A percentile compares a stretch with the other conserved stretches of the same genome.
Evolutionary conservation across 2,329 filamentous ascomycete genomes (phyloP).

Genomic region (Erysiphe neolycopersici): DNA sequence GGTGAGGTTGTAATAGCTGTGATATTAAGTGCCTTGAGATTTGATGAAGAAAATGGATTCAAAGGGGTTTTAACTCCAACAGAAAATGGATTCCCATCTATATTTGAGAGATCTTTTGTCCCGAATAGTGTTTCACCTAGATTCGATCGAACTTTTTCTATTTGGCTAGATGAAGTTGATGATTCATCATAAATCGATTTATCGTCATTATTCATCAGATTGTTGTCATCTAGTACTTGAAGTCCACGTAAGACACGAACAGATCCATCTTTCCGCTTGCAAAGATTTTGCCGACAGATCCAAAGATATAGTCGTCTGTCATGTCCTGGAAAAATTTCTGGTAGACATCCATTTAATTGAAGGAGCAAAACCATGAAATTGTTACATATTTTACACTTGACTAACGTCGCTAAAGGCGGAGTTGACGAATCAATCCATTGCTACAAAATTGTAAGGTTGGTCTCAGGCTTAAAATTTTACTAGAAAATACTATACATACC

Average conservation of each 20-base stretch:
- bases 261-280: conserved; percentile 59
- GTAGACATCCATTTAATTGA: conserved; percentile 75
- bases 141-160: conserved; percentile 8
- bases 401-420: conserved; percentile 48
- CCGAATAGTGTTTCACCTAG: conserved; percentile 43
- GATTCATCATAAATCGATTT: conserved; percentile 5
- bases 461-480: neutral
- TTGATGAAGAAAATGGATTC: conserved; percentile 32
- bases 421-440: conserved; percentile 55
- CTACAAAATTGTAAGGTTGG: conserved; percentile 13
- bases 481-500: conserved; percentile 24
- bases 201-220: conserved; percentile 1
- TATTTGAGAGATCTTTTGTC: conserved; percentile 14
- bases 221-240: conserved; percentile 16
- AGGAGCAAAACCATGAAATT: conserved; percentile 60
- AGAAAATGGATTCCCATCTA: neutral
- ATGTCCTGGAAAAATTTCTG: conserved; percentile 62
- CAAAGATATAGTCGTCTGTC: conserved; percentile 76
- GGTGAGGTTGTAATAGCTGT: conserved; percentile 16
- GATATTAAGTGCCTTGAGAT: conserved; percentile 16
- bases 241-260: conserved; percentile 49
- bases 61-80: conserved; percentile 11
- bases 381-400: conserved; percentile 71
- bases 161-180: conserved; percentile 4
- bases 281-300: conserved; percentile 50